These are phyloP conservation scores for Trichosporon faecale DNA, from an alignment of 1,284 basidiomycete genomes.

Conservation along the genomic window DNA sequence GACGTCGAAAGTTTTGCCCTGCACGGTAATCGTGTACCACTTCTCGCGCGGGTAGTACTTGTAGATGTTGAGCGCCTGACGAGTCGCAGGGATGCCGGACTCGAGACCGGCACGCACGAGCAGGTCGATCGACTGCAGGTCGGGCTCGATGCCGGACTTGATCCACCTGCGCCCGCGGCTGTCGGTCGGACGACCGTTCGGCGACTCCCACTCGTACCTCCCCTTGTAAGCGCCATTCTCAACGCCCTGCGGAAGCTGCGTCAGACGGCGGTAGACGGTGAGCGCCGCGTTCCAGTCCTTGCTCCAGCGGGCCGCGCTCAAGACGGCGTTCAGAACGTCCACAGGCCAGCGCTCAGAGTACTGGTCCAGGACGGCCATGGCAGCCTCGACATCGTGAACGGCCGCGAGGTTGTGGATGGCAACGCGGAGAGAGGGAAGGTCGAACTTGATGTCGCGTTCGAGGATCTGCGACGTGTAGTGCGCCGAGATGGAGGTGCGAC, in stretches of 20 bases:
- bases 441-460: slow-evolving; percentile 17
- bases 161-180: slow-evolving; percentile 23
- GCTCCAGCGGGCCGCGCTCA: slow-evolving; percentile 37
- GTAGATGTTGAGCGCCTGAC: slow-evolving; percentile 25
- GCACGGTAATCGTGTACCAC: not conserved
- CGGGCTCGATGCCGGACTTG: slow-evolving; percentile 15
- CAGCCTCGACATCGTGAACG: slow-evolving; percentile 25
- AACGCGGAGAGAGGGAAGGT: slow-evolving; percentile 22
- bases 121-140: slow-evolving; percentile 26
- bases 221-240: slow-evolving; percentile 15
- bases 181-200: slow-evolving; percentile 27
- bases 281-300: slow-evolving; percentile 38
- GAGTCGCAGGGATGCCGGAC: slow-evolving; percentile 21
- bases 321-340: slow-evolving; percentile 27
- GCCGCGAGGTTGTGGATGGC: slow-evolving; percentile 18
- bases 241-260: slow-evolving; percentile 25
- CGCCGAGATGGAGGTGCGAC: slow-evolving; percentile 17
- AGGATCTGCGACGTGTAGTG: slow-evolving; percentile 30
- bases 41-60: slow-evolving; percentile 15
- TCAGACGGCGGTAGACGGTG: slow-evolving; percentile 34
- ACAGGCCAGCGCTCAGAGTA: slow-evolving; percentile 36
- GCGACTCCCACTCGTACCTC: slow-evolving; percentile 19
- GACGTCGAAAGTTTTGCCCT: not conserved
- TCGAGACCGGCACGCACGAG: slow-evolving; percentile 35
- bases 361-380: slow-evolving; percentile 28